Conservation (phyloP, 805 yeast species). For the Candida taoyuanica region DNA sequence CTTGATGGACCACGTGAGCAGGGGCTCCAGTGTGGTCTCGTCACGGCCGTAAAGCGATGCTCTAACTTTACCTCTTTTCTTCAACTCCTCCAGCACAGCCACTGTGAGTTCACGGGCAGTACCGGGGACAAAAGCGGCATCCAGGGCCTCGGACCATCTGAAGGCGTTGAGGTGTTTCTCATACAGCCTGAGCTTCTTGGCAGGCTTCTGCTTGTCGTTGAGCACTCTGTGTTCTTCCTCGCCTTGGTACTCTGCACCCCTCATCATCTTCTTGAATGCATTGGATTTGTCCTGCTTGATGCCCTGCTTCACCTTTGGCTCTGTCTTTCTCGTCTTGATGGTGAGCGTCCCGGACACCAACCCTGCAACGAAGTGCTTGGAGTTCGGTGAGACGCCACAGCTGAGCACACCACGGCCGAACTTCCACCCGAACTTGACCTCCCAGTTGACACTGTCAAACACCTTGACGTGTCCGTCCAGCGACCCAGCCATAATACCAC, state of each 20-base stretch:
- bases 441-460: conserved; percentile 77
- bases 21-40: conserved; percentile 79
- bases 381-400: conserved; percentile 83
- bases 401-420: conserved; percentile 89
- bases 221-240: conserved; percentile 76
- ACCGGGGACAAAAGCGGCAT: conserved; percentile 77
- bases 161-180: conserved; percentile 84
- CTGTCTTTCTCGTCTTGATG: conserved; percentile 67
- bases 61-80: conserved; percentile 82
- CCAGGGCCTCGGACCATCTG: conserved; percentile 90
- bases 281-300: conserved; percentile 46
- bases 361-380: conserved; percentile 89
- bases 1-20: conserved; percentile 77
- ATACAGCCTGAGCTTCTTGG: conserved; percentile 70
- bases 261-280: conserved; percentile 75
- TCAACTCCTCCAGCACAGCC: conserved; percentile 80
- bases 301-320: conserved; percentile 11
- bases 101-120: conserved; percentile 74
- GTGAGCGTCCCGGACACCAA: conserved; percentile 84
- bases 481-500: conserved; percentile 89
- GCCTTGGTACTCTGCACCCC: conserved; percentile 89
- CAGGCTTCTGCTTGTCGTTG: conserved; percentile 47
- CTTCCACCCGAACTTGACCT: conserved; percentile 95
- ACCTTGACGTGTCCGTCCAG: conserved; percentile 97
- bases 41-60: conserved; percentile 79